Percentiles rank a stretch among this genome's conserved stretches.
These are phyloP conservation scores for Heimioporus sp. DNA, from an alignment of 768 basidiomycete genomes.

Conservation along the genomic window DNA sequence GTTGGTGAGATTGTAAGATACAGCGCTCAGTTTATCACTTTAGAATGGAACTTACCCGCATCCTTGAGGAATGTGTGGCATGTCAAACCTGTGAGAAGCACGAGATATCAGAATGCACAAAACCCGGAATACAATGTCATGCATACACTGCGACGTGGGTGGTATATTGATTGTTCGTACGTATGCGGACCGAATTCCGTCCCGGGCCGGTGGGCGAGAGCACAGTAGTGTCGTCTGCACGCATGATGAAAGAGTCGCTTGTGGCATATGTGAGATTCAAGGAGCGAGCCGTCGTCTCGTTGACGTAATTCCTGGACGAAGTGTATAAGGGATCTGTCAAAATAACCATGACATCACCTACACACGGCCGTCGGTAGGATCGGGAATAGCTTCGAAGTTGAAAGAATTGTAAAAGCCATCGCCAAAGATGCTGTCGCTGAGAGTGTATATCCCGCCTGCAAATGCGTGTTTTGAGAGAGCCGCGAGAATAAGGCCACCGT, in stretches of 20 bases:
- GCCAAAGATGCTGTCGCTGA: slow-evolving; percentile 29
- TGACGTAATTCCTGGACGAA: slow-evolving; percentile 32
- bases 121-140: not conserved
- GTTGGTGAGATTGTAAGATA: not conserved
- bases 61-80: slow-evolving; percentile 37
- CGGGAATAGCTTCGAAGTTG: slow-evolving; percentile 31
- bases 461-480: slow-evolving; percentile 12
- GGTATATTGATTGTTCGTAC: slow-evolving; percentile 28
- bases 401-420: slow-evolving; percentile 30
- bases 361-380: slow-evolving; percentile 39
- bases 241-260: slow-evolving; percentile 31
- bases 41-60: slow-evolving; percentile 26
- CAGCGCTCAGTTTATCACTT: not conserved
- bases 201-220: slow-evolving; percentile 29
- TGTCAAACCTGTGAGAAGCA: slow-evolving; percentile 27
- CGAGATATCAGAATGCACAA: not conserved
- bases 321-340: not conserved
- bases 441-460: slow-evolving; percentile 24
- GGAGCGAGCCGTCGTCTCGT: slow-evolving; percentile 24
- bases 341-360: slow-evolving; percentile 14
- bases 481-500: slow-evolving; percentile 7
- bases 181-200: slow-evolving; percentile 37
- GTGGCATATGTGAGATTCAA: slow-evolving; percentile 29
- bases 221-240: slow-evolving; percentile 35
- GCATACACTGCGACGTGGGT: slow-evolving; percentile 35